Percentiles rank a stretch among this genome's conserved stretches.
Conservation (phyloP, 306 rosid genomes). For the Pyrus pyrifolia region DNA sequence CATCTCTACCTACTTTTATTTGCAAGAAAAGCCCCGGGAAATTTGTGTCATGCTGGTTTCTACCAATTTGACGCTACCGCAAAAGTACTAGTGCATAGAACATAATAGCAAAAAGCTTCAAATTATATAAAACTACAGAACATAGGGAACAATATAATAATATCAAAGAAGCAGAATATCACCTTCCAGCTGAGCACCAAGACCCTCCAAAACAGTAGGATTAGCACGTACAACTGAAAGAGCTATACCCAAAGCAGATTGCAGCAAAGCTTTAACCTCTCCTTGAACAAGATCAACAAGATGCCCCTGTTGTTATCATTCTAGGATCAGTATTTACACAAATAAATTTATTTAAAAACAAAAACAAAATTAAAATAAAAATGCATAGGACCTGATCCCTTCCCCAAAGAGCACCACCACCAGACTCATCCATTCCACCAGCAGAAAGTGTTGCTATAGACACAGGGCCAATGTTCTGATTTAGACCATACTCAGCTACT, state of each 20-base stretch:
- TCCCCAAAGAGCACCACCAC: slow-evolving; percentile 74
- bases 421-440: slow-evolving; percentile 91
- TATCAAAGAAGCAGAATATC: background rate
- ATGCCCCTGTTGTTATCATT: slow-evolving; percentile 59
- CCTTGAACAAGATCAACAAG: slow-evolving; percentile 91
- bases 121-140: background rate
- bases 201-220: slow-evolving; percentile 89
- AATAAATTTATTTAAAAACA: background rate
- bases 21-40: background rate
- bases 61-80: background rate
- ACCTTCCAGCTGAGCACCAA: slow-evolving; percentile 92
- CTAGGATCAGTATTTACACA: slow-evolving; percentile 29
- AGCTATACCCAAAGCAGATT: slow-evolving; percentile 83
- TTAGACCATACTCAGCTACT: slow-evolving; percentile 96
- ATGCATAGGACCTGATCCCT: slow-evolving; percentile 80
- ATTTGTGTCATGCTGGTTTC: background rate
- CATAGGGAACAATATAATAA: background rate
- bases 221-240: slow-evolving; percentile 84
- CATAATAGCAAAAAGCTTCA: background rate
- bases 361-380: background rate
- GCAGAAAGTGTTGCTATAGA: slow-evolving; percentile 73
- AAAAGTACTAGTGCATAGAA: background rate
- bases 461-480: slow-evolving; percentile 80
- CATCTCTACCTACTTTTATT: background rate
- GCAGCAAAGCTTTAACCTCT: slow-evolving; percentile 84